Base-by-base conservation (phyloP, 1,139 yeast species). In the Hansenula lynferdii region DNA sequence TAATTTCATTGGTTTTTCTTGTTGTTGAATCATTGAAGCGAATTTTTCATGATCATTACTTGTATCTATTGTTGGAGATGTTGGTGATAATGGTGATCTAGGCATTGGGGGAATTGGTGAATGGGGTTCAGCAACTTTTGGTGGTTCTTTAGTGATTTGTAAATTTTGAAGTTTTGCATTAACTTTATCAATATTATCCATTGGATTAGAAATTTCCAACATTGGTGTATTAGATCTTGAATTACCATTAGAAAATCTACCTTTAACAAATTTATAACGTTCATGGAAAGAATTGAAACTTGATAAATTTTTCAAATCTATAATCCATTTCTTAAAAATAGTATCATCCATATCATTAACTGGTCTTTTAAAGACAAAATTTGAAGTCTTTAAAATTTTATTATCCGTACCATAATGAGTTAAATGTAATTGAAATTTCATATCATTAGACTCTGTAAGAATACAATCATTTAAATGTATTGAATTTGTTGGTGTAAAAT, bases 101-200 rank as follows among this genome's bases (percentile, higher is more conserved):
- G n/a, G n/a, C n/a, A n/a, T n/a, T n/a, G n/a, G n/a, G n/a, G n/a
- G n/a, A n/a, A n/a, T n/a, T n/a, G n/a, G n/a, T n/a, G n/a, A n/a
- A n/a, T n/a, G n/a, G n/a, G n/a, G n/a, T n/a, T n/a, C n/a, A n/a
- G n/a, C n/a, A n/a, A n/a, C n/a, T n/a, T n/a, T n/a, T n/a, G n/a
- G n/a, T n/a, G n/a, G n/a, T n/a, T n/a, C n/a, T n/a, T n/a, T n/a
- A n/a, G 32, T 37, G 5, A 39, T 24, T 28, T 62, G 62, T 8
- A 72, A 44, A 37, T 65, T 70, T 34, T 72, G 69, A 8, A 82
- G 60, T 43, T 69, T 69, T 10, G 57, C 54, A 42, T 77, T 72
- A n/a, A 49, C 40, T 14, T 36, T 40, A 3, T 33, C 31, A 11
- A 40, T 28, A 16, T 34, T 22, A 9, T 46, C 51, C 44, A 49